Base-by-base conservation (phyloP, 75 land plant species). In the Adiantum capillusveneris region DNA sequence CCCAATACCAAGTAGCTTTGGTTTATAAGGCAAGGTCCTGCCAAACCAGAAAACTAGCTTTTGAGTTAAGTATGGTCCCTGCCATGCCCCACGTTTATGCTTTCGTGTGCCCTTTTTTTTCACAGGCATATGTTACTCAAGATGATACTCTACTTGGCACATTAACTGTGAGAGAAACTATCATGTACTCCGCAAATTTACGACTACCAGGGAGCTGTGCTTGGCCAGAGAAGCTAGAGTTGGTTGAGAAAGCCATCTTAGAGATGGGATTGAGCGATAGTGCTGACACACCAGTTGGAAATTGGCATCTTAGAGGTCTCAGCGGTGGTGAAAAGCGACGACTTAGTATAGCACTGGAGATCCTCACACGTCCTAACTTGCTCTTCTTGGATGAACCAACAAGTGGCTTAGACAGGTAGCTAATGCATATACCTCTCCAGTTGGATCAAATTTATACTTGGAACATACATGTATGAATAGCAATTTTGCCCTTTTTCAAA, bases 81-180 rank as follows among this genome's bases (percentile, higher is more conserved):
- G n/a, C n/a, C n/a, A n/a, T n/a, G n/a, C n/a, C n/a, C n/a, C n/a
- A n/a, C n/a, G n/a, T 41, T 41, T 41, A 9, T 41, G 43, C 14
- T 41, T 41, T 41, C 43, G 14, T 9, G 43, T 41, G 43, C 14
- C 12, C 9, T 41, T 9, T 41, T 18, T 19, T 46, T 7, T 50
- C 56, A 11, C 76, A 73, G 76, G 76, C 76, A n/a, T 73, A 65
- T 53, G 76, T 73, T 53, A 73, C 76, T 0, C 76, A 73, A 57
- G 53, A 70, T 5, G 76, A 73, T 28, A 59, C 53, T 16, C 65
- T 73, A 13, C 52, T 67, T 22, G 76, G 71, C 16, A 73, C 76
- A 24, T 53, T 73, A 17, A 73, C 70, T 6, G 76, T 73, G 58
- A 61, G 51, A 22, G 76, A 73, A 58, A 54, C 76, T 17, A 59